phyloP scores from a whole-genome alignment of 1,284 basidiomycete species.

The Amylostereum areolatum region DNA sequence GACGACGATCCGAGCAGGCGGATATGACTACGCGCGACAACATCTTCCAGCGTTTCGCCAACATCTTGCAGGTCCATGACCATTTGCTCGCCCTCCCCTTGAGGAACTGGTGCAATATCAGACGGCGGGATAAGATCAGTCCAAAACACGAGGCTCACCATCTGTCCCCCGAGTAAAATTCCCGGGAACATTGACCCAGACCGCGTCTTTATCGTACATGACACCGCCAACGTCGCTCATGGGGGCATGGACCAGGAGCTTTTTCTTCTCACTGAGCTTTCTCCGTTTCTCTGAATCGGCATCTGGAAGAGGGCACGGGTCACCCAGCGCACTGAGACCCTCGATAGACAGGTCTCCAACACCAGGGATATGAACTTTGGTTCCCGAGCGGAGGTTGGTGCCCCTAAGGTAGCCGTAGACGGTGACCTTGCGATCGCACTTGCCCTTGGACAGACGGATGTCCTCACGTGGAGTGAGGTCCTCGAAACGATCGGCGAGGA shows the following conservation, averaged over 20 bases:
- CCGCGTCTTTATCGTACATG: conserved; percentile 97
- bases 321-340: conserved; percentile 72
- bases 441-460: conserved; percentile 74
- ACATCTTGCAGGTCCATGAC: conserved; percentile 95
- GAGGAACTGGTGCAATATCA: conserved; percentile 39
- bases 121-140: conserved; percentile 7
- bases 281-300: conserved; percentile 89
- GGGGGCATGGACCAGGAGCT: conserved; percentile 89
- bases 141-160: conserved; percentile 31
- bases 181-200: conserved; percentile 96
- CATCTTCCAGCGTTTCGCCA: conserved; percentile 76
- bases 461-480: conserved; percentile 90
- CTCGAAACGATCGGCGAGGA: conserved; percentile 94
- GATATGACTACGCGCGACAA: conserved; percentile 77
- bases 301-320: conserved; percentile 94
- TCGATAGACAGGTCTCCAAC: conserved; percentile 84
- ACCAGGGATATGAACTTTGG: conserved; percentile 93
- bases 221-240: conserved; percentile 99
- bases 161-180: conserved; percentile 76
- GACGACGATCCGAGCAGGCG: conserved; percentile 80
- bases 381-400: conserved; percentile 77
- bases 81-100: conserved; percentile 96
- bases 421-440: conserved; percentile 86
- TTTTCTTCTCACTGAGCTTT: conserved; percentile 94
- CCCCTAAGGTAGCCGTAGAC: conserved; percentile 95